These are phyloP conservation scores for Fraxinus pennsylvanica DNA, from an alignment of 257 asterid species.

Conservation along the genomic window DNA sequence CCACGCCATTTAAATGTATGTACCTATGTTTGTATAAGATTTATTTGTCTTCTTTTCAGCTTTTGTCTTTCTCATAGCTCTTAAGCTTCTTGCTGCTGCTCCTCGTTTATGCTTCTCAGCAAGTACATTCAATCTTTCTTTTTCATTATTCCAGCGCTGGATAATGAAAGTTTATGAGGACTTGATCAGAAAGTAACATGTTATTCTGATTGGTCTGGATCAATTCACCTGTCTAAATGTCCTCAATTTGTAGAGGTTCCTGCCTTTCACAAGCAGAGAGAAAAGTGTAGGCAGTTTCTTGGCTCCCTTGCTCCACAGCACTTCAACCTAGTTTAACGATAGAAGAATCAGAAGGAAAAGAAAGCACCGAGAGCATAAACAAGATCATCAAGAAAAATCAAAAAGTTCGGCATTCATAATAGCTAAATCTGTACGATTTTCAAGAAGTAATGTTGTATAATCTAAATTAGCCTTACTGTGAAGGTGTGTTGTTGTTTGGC, in stretches of 20 bases:
- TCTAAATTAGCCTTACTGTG: conserved; percentile 49
- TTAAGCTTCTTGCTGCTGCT: conserved; percentile 61
- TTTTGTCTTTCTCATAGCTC: conserved; percentile 50
- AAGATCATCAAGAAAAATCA: conserved; percentile 8
- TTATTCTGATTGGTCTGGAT: conserved; percentile 6
- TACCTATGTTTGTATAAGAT: conserved; percentile 41
- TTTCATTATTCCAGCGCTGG: conserved; percentile 70
- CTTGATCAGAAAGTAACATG: background rate
- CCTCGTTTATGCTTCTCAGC: conserved; percentile 79
- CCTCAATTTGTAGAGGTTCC: conserved; percentile 64
- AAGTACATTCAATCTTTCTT: conserved; percentile 54
- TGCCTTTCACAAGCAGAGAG: conserved; percentile 79
- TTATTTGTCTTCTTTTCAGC: conserved; percentile 25
- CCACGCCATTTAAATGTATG: background rate
- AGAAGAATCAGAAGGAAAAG: conserved; percentile 10
- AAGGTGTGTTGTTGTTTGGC: conserved; percentile 85
- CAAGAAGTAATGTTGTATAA: background rate
- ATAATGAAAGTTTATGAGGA: background rate
- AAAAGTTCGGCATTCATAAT: background rate
- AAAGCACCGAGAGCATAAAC: background rate
- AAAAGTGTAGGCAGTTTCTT: conserved; percentile 54
- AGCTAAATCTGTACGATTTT: background rate
- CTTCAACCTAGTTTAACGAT: conserved; percentile 63
- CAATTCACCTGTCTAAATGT: conserved; percentile 68
- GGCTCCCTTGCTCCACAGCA: conserved; percentile 69